Evolutionary conservation across 768 basidiomycete species (phyloP).

Genomic region (Boletus huronensis): DNA sequence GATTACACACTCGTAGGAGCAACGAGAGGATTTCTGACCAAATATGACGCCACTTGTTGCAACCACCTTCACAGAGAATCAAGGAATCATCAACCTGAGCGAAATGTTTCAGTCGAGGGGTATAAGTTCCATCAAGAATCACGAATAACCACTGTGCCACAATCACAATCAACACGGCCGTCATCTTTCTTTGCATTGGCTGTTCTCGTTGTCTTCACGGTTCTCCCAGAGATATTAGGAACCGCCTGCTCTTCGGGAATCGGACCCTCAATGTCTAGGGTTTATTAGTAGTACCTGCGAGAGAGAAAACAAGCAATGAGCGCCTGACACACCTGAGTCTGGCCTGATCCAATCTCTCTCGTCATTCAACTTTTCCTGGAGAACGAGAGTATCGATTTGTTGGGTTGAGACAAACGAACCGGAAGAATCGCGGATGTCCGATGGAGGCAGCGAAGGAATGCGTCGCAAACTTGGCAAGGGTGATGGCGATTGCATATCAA

Average conservation of each 20-base stretch:
- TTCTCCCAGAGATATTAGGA: neutral
- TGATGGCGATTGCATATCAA: constrained; percentile 25
- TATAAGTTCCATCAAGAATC: neutral
- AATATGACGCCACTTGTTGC: constrained; percentile 69
- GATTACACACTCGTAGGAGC: neutral
- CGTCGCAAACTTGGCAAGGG: constrained; percentile 11
- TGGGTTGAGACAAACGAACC: constrained; percentile 24
- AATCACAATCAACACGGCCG: constrained; percentile 61
- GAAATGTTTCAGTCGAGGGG: neutral
- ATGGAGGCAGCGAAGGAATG: constrained; percentile 26
- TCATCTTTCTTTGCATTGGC: constrained; percentile 27
- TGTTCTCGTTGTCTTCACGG: constrained; percentile 5
- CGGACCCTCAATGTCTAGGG: constrained; percentile 34
- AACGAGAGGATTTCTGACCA: constrained; percentile 47
- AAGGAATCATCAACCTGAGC: constrained; percentile 52
- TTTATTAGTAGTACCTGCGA: neutral
- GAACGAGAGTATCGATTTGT: constrained; percentile 39
- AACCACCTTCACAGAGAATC: constrained; percentile 69
- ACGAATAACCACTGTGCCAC: constrained; percentile 49
- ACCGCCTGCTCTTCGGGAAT: constrained; percentile 12
- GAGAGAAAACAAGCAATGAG: constrained; percentile 17
- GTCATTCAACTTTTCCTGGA: constrained; percentile 29
- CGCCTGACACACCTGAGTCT: constrained; percentile 50
- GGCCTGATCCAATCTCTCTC: constrained; percentile 10
- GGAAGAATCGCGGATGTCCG: constrained; percentile 20